Conservation (phyloP, 2,329 filamentous ascomycete genomes). For the Thielaviopsis punctulata region DNA sequence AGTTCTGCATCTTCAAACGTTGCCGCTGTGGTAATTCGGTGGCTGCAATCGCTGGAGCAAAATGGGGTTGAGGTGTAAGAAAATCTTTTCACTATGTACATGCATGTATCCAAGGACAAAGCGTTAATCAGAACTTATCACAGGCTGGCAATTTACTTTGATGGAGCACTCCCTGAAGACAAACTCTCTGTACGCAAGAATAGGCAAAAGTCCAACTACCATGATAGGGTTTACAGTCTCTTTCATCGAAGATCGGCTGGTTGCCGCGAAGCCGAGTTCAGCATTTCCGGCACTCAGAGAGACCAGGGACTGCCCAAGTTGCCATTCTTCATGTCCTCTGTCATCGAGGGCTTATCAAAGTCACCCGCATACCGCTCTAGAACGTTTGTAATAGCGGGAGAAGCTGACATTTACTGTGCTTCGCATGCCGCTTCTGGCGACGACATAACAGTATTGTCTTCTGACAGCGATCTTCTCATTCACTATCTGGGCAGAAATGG, state of each 20-base stretch:
- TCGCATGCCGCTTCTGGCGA: constrained; percentile 33
- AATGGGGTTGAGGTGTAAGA: constrained; percentile 45
- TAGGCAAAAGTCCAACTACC: constrained; percentile 30
- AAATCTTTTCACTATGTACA: constrained; percentile 8
- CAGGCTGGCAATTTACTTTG: constrained; percentile 63
- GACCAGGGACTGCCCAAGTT: constrained; percentile 29
- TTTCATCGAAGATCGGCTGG: constrained; percentile 15
- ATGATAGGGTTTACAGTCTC: constrained; percentile 1
- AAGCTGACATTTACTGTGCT: constrained; percentile 74
- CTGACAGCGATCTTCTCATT: constrained; percentile 74
- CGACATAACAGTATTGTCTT: constrained; percentile 49
- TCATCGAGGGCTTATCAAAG: constrained; percentile 50
- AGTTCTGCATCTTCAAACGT: constrained; percentile 32
- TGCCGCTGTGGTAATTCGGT: constrained; percentile 38
- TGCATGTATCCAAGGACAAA: background rate
- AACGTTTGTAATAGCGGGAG: constrained; percentile 53
- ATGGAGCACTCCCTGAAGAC: constrained; percentile 55
- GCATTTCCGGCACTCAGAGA: constrained; percentile 18
- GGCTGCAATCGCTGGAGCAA: constrained; percentile 41
- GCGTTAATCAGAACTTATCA: constrained; percentile 2
- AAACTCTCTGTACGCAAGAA: constrained; percentile 47
- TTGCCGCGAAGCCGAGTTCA: constrained; percentile 9
- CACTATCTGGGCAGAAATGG: constrained; percentile 50
- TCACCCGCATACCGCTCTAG: constrained; percentile 25
- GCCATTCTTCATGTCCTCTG: constrained; percentile 55